Percentiles rank a stretch among this genome's conserved stretches.
Evolutionary conservation across 768 basidiomycete species (phyloP).

Genomic region (Austroboletus eburneus): DNA sequence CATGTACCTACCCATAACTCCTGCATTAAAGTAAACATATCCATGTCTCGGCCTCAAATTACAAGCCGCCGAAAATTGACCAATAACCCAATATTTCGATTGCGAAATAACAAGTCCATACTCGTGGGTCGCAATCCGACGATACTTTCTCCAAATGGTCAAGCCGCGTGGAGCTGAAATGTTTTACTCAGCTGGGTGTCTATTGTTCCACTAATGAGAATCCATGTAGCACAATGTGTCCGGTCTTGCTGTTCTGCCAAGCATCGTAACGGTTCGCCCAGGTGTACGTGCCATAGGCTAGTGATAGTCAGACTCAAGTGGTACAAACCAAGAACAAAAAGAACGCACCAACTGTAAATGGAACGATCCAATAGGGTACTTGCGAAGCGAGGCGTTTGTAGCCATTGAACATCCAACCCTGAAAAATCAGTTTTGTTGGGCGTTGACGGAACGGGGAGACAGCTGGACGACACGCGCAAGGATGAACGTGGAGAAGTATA

Average conservation of each 20-base stretch:
- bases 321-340: neutral
- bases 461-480: constrained; percentile 37
- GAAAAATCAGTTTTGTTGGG: constrained; percentile 66
- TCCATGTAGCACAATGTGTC: constrained; percentile 51
- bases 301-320: neutral
- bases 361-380: constrained; percentile 73
- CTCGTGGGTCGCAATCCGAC: no score
- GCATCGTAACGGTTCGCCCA: constrained; percentile 72
- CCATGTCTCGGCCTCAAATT: no score
- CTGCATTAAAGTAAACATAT: no score
- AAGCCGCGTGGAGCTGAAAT: no score
- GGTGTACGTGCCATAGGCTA: constrained; percentile 74
- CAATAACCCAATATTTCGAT: no score
- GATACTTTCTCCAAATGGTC: no score
- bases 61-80: no score
- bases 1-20: no score
- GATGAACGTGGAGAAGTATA: neutral
- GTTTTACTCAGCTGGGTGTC: no score
- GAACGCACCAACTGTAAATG: constrained; percentile 70
- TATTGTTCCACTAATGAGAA: no score
- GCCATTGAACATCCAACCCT: no score
- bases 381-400: constrained; percentile 72
- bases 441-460: constrained; percentile 83
- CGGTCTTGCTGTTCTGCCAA: constrained; percentile 76
- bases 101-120: no score